Evolutionary conservation across 352 stramenopile species (phyloP), one percentile per base, ranked within the genome.

Genomic region (Phytophthora sansomeana): DNA sequence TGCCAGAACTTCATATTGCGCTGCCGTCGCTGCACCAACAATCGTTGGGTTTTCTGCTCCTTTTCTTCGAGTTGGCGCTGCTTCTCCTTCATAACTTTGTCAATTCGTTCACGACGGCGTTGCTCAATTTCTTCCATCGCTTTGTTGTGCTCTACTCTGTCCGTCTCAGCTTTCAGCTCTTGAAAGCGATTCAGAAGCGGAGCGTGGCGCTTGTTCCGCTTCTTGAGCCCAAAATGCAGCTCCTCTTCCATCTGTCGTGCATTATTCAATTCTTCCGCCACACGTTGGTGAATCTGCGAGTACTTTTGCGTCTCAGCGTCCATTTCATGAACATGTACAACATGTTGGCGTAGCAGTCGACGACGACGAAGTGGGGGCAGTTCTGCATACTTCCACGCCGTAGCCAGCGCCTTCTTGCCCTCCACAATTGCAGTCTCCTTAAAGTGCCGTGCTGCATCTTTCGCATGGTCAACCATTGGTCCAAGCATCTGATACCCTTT

Each of bases 1-100:
- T 87, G 64, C 86, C 86, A 94, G 49, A 90, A 93, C 16, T 74
- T 78, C 48, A 83, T 69, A 46, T 85, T 92, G 60, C 81, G 76
- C n/a, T 82, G 66, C 6, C 86, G 72, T 4, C 74, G 72, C 32
- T 82, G 69, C 0, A 67, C 52, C 66, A 17, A 62, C 39, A 19
- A 19, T 1, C 13, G 43, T 21, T 63, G 35, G 5, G 55, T n/a
- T 35, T 61, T 67, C 19, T 47, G 50, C 13, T 67, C 32, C 21
- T 68, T 44, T 14, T 67, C 62, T 13, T 64, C 28, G 7, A 32
- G 14, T 24, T 61, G 49, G 0, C 55, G 69, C 19, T 80, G 74
- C 19, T 90, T 85, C 32, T 80, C 66, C 8, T 70, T 60, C 4
- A 77, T 66, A 36, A 75, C 58, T 9, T 80, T 52, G 24, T 89